A percentile compares a stretch with the other conserved stretches of the same genome.
Evolutionary conservation across 2,329 filamentous ascomycete species (phyloP).

Genomic region (Stenocarpella maydis): DNA sequence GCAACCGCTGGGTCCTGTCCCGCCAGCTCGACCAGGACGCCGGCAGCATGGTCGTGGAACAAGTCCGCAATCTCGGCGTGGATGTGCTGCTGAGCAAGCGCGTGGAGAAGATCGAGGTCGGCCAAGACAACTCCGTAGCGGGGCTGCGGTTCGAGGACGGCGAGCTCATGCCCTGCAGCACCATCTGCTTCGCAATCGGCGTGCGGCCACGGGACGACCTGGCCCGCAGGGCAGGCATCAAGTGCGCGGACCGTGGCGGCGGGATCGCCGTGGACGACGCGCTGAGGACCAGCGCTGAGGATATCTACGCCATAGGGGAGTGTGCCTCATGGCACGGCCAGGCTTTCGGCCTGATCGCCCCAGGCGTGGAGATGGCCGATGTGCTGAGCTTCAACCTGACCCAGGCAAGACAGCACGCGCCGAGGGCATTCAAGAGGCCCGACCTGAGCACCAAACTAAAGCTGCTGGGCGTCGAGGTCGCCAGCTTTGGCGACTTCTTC

Average conservation of each 20-base stretch:
- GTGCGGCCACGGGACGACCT: constrained; percentile 84
- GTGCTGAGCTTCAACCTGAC: constrained; percentile 91
- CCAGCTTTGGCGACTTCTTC: constrained; percentile 94
- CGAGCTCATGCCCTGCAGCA: constrained; percentile 77
- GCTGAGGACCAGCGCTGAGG: constrained; percentile 73
- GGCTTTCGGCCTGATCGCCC: constrained; percentile 88
- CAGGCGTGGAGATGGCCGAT: constrained; percentile 92
- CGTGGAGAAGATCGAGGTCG: constrained; percentile 75
- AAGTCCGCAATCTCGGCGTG: constrained; percentile 79
- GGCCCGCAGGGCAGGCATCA: constrained; percentile 73
- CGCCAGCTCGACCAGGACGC: constrained; percentile 85
- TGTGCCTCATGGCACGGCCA: constrained; percentile 90
- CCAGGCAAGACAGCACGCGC: constrained; percentile 76
- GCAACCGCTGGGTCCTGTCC: constrained; percentile 83
- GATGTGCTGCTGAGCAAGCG: constrained; percentile 82
- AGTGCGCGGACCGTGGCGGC: constrained; percentile 75
- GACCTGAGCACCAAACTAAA: constrained; percentile 94
- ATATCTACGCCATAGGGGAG: constrained; percentile 89
- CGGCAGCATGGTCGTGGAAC: constrained; percentile 81
- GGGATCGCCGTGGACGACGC: constrained; percentile 76
- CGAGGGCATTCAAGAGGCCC: constrained; percentile 77
- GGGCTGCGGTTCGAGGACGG: constrained; percentile 85
- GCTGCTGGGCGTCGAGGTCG: constrained; percentile 87
- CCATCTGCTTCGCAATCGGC: constrained; percentile 89
- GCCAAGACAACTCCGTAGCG: constrained; percentile 71